Evolutionary conservation across 768 basidiomycete species (phyloP), one percentile per base, ranked within the genome.

Genomic region (Candolleomyces eurysporus): DNA sequence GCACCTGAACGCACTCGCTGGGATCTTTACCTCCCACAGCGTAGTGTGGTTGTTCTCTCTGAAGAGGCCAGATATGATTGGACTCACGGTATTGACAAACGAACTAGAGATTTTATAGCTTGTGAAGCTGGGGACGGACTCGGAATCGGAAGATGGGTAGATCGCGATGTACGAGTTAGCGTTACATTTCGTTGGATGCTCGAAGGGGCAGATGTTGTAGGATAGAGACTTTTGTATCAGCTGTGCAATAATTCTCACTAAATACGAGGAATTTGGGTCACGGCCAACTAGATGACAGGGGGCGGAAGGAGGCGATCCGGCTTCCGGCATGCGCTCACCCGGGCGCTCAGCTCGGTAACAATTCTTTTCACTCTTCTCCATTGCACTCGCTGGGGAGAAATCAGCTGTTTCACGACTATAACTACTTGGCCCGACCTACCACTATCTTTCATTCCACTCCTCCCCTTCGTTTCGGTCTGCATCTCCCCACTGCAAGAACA

Each of bases 131-230:
- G 61, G 40, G 67, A 67, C 9, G 66, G 26, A 61, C 32, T 21
- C 45, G 17, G 30, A 60, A 50, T 26, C 26, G 74, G 73, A 1
- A 57, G 66, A 42, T 79, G 83, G 78, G 73, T 89, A 10, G 72
- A 78, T 61, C 78, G 91, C 54, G 79, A 79, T 5, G 71, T 79
- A 32, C 79, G 89, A 58, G 75, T 96, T 64, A 96, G 93, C 69
- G 79, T 96, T 55, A 98, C 94, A 7, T 89, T 92, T 70, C 81
- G 94, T 57, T 94, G 93, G 91, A 74, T 96, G 64, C 81, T 92
- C 16, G 85, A 87, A 17, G 94, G 93, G 0, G 95, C 91, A 55
- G 91, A 95, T 60, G 72, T 93, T 7, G 32, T 55, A 8, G n/a
- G 36, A 87, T 94, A n/a, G 89, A 26, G 2, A 26, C 26, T 26